Evolutionary conservation across 2,329 filamentous ascomycete genomes (phyloP).

Genomic region (Rhexocercosporidium sp.): DNA sequence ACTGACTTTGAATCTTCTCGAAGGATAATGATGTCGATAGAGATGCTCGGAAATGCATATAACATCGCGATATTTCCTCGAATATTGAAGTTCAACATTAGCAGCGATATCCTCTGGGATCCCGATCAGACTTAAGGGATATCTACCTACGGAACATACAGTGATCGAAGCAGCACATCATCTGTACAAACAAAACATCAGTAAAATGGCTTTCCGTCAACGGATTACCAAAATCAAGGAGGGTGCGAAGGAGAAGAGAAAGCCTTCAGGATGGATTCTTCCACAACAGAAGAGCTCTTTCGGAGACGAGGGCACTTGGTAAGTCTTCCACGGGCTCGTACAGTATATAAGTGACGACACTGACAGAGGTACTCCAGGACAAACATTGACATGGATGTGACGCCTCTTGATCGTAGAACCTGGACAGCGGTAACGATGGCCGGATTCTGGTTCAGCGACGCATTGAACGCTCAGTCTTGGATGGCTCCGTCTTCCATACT

Average conservation of each 20-base stretch:
- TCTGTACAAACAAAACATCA: conserved; percentile 7
- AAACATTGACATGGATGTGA: conserved; percentile 52
- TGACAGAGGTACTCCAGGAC: conserved; percentile 40
- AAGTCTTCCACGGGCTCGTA: not conserved
- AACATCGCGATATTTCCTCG: conserved; percentile 24
- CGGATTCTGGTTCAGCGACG: conserved; percentile 53
- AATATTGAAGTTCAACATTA: conserved; percentile 9
- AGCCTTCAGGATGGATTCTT: conserved; percentile 47
- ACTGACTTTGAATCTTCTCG: not conserved
- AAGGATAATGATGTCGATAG: conserved; percentile 14
- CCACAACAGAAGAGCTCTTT: conserved; percentile 47
- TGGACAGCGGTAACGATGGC: conserved; percentile 50
- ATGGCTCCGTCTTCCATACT: conserved; percentile 52
- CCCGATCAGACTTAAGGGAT: not conserved
- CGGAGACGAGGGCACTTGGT: conserved; percentile 46
- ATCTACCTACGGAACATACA: not conserved
- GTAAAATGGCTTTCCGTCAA: conserved; percentile 27
- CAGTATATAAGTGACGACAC: not conserved
- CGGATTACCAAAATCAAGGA: conserved; percentile 42
- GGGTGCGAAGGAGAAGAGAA: conserved; percentile 43
- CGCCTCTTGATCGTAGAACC: conserved; percentile 50
- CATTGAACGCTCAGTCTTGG: conserved; percentile 52
- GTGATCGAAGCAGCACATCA: not conserved
- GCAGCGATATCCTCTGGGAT: not conserved
- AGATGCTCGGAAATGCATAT: conserved; percentile 28